Percentiles rank a stretch among this genome's conserved stretches.
phyloP scores from a whole-genome alignment of 1,284 basidiomycete genomes.

The Tilletia walkeri region DNA sequence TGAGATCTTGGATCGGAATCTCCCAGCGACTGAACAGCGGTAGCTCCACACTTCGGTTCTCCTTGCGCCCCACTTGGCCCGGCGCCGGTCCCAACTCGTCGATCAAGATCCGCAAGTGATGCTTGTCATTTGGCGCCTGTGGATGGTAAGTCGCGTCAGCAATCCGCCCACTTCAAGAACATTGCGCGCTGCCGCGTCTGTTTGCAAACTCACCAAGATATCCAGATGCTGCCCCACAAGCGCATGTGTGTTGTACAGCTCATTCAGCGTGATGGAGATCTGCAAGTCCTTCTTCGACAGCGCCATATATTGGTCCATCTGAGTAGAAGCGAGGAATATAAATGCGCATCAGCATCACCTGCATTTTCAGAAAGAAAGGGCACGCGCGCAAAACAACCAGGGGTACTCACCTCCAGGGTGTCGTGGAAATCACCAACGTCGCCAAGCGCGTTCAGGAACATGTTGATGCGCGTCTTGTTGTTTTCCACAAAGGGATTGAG shows the following conservation, averaged over 20 bases:
- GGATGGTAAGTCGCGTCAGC: slow-evolving; percentile 58
- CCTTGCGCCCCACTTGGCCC: slow-evolving; percentile 90
- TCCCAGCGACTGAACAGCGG: slow-evolving; percentile 97
- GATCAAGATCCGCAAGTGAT: slow-evolving; percentile 90
- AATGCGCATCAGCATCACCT: background rate
- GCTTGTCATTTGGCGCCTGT: slow-evolving; percentile 86
- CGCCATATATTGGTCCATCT: slow-evolving; percentile 99
- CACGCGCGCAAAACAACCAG: slow-evolving; percentile 4
- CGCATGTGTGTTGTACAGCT: slow-evolving; percentile 96
- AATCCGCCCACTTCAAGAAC: background rate
- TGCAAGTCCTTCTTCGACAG: slow-evolving; percentile 96
- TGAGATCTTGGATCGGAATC: slow-evolving; percentile 95
- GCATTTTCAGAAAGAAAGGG: background rate
- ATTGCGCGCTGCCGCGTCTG: background rate
- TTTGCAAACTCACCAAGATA: slow-evolving; percentile 68
- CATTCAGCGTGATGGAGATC: slow-evolving; percentile 98
- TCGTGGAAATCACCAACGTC: slow-evolving; percentile 99
- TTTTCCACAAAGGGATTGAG: slow-evolving; percentile 97
- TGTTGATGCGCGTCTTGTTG: slow-evolving; percentile 95
- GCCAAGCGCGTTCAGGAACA: slow-evolving; percentile 91
- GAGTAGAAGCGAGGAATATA: slow-evolving; percentile 50
- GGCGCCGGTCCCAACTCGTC: slow-evolving; percentile 93
- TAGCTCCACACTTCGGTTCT: slow-evolving; percentile 90
- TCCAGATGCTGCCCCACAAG: slow-evolving; percentile 92
- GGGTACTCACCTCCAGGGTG: slow-evolving; percentile 72